Evolutionary conservation across 495 filamentous ascomycete genomes (phyloP).

Genomic region (Ramalina intermedia): DNA sequence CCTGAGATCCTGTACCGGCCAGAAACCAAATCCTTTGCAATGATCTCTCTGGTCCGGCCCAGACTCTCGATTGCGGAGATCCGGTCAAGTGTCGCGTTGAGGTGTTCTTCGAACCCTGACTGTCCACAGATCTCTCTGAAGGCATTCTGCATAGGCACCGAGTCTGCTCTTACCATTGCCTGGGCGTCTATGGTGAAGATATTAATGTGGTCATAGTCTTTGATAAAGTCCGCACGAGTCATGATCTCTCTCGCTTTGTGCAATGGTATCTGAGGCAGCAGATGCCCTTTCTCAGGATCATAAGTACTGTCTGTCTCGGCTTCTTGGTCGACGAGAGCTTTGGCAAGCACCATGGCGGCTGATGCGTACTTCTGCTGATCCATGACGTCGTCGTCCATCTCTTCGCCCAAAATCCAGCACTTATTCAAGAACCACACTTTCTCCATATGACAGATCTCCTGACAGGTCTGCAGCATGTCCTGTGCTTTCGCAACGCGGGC

Average conservation of each 20-base stretch:
- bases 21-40: conserved; percentile 66
- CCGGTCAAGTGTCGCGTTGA: conserved; percentile 68
- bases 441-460: conserved; percentile 64
- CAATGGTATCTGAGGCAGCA: conserved; percentile 67
- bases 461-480: conserved; percentile 65
- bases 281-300: conserved; percentile 51
- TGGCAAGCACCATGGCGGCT: conserved; percentile 86
- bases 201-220: conserved; percentile 82
- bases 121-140: conserved; percentile 65
- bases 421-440: conserved; percentile 92
- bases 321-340: conserved; percentile 71
- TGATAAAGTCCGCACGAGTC: conserved; percentile 91
- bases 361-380: conserved; percentile 93
- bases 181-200: conserved; percentile 86
- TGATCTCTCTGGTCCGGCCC: conserved; percentile 79
- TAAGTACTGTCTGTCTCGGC: conserved; percentile 44
- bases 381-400: conserved; percentile 99
- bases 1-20: conserved; percentile 59
- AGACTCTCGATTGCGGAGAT: conserved; percentile 86
- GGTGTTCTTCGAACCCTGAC: conserved; percentile 62
- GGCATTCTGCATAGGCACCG: conserved; percentile 88
- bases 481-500: conserved; percentile 68
- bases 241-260: conserved; percentile 82
- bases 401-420: conserved; percentile 79
- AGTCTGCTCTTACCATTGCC: conserved; percentile 82